phyloP scores from a whole-genome alignment of 371 early-diverging fungal species.

The Rhizopus arrhizus region DNA sequence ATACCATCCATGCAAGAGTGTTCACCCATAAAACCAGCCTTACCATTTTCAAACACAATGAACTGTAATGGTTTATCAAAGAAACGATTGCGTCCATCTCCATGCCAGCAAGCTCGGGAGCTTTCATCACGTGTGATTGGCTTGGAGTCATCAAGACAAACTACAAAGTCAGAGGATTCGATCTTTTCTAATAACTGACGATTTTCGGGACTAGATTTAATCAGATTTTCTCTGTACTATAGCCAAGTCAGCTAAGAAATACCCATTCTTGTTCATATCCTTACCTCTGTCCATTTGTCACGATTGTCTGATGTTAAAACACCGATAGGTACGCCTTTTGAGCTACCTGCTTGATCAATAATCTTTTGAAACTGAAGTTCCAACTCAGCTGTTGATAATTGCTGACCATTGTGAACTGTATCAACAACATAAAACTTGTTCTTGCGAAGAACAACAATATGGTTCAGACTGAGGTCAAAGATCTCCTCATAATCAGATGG shows the following conservation, averaged over 20 bases:
- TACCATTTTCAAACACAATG: constrained; percentile 94
- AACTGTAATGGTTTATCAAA: constrained; percentile 94
- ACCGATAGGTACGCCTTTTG: constrained; percentile 79
- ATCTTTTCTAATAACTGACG: constrained; percentile 71
- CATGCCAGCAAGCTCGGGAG: constrained; percentile 86
- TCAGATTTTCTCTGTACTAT: constrained; percentile 62
- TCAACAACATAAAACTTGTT: constrained; percentile 88
- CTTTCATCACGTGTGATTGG: constrained; percentile 87
- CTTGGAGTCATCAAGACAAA: constrained; percentile 84
- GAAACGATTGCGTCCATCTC: constrained; percentile 92
- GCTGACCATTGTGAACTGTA: constrained; percentile 74
- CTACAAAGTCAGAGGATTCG: constrained; percentile 80
- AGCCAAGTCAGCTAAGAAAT: not conserved
- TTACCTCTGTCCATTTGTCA: constrained; percentile 90
- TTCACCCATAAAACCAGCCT: constrained; percentile 94
- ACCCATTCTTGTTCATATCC: constrained; percentile 11
- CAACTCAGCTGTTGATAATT: constrained; percentile 82
- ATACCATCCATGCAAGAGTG: constrained; percentile 98
- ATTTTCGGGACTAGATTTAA: constrained; percentile 69
- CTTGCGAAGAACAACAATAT: constrained; percentile 85
- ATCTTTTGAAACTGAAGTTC: constrained; percentile 77
- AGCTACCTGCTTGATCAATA: constrained; percentile 73
- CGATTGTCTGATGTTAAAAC: constrained; percentile 90
- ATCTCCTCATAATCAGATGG: constrained; percentile 79
- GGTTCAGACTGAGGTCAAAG: constrained; percentile 78